Conservation (phyloP, 73 alveolate genomes). For the Paramecium caudatum region DNA sequence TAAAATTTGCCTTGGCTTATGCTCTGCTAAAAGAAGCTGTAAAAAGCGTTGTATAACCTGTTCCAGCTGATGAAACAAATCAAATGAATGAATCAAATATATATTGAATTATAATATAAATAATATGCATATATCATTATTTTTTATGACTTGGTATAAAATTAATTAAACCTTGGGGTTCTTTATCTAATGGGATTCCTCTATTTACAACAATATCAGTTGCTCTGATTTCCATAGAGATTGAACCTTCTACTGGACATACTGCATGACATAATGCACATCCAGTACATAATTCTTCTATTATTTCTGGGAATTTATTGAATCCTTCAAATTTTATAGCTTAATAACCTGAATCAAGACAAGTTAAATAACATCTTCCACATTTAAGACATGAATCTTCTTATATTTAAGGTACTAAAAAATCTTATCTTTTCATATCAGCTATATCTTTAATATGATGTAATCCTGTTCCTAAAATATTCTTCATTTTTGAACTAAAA, state of each 20-base stretch:
- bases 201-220: slow-evolving; percentile 70
- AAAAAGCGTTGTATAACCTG: background rate
- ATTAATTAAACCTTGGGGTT: slow-evolving; percentile 16
- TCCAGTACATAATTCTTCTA: slow-evolving; percentile 82
- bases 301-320: slow-evolving; percentile 73
- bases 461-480: slow-evolving; percentile 77
- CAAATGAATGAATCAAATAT: background rate
- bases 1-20: background rate
- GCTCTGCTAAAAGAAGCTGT: too few species aligned
- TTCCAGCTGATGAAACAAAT: background rate
- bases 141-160: background rate
- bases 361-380: slow-evolving; percentile 80
- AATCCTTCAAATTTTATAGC: slow-evolving; percentile 79
- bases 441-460: slow-evolving; percentile 75
- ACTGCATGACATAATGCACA: slow-evolving; percentile 83
- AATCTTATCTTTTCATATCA: slow-evolving; percentile 74
- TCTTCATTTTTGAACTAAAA: slow-evolving; percentile 31
- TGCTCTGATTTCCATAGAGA: slow-evolving; percentile 78
- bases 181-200: slow-evolving; percentile 71
- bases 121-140: background rate
- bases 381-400: slow-evolving; percentile 80
- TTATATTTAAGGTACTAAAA: slow-evolving; percentile 72
- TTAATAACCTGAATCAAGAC: slow-evolving; percentile 80
- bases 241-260: slow-evolving; percentile 81
- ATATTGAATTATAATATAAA: background rate